Evolutionary conservation across 768 basidiomycete genomes (phyloP).

Genomic region (Leccinum pellstonianum): DNA sequence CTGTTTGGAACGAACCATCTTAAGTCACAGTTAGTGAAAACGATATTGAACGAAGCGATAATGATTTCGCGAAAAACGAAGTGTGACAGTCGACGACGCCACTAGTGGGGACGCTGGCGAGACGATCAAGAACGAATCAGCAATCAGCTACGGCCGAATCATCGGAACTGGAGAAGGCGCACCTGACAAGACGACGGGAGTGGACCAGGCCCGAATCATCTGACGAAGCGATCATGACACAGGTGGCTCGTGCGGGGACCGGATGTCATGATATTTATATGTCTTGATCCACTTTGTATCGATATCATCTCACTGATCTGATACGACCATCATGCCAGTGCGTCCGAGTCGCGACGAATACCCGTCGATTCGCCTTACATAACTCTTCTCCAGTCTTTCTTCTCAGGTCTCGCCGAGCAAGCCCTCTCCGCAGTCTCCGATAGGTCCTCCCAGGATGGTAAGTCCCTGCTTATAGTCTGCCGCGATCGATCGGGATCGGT

Average conservation of each 20-base stretch:
- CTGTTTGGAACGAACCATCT: too few relatives aligned
- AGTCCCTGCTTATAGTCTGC: neutral
- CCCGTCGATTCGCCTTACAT: neutral
- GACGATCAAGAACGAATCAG: neutral
- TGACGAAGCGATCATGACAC: neutral
- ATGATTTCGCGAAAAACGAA: too few relatives aligned
- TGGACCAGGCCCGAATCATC: too few relatives aligned
- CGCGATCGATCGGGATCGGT: neutral
- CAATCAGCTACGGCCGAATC: neutral
- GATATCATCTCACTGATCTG: neutral
- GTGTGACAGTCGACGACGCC: too few relatives aligned
- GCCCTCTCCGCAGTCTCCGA: slow-evolving; percentile 45
- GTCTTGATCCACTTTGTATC: neutral
- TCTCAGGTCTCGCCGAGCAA: slow-evolving; percentile 72
- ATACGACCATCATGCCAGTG: slow-evolving; percentile 23
- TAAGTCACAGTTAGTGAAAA: too few relatives aligned
- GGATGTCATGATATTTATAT: neutral
- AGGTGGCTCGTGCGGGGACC: neutral
- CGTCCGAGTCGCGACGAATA: neutral
- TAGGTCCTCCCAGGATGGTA: neutral
- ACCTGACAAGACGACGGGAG: neutral
- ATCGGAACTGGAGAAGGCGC: neutral
- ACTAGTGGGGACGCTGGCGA: too few relatives aligned
- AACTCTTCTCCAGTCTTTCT: slow-evolving; percentile 46
- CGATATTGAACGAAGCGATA: too few relatives aligned